These are phyloP conservation scores for Serendipita sp. DNA, from an alignment of 768 basidiomycete species.

Conservation along the genomic window DNA sequence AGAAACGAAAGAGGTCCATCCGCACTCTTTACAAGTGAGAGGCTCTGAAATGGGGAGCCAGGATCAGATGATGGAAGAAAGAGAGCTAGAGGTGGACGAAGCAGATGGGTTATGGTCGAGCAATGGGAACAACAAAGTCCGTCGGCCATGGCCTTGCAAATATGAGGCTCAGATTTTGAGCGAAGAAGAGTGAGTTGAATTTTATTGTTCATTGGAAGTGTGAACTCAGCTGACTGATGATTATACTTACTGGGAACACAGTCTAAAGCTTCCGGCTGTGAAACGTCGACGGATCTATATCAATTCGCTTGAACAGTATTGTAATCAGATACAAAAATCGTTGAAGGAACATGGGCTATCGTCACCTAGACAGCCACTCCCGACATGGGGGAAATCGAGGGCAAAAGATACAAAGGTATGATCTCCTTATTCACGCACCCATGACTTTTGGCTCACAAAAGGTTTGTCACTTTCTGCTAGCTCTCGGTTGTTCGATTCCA, in stretches of 20 bases:
- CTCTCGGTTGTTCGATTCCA: neutral
- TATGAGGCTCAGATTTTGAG: neutral
- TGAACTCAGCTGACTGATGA: too few species aligned
- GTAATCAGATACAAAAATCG: neutral
- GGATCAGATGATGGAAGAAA: too few species aligned
- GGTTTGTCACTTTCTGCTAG: neutral
- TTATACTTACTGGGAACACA: too few species aligned
- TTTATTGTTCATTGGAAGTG: too few species aligned
- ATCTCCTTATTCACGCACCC: neutral
- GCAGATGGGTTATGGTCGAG: too few species aligned
- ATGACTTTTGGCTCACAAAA: neutral
- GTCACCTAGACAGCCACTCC: neutral
- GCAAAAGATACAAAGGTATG: constrained; percentile 1
- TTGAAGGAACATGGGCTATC: neutral
- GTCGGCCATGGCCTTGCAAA: neutral
- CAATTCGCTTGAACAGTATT: neutral
- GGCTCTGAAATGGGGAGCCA: too few species aligned
- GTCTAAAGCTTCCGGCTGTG: neutral
- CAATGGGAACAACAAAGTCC: too few species aligned
- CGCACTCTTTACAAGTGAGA: too few species aligned
- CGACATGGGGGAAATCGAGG: neutral
- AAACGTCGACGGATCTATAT: neutral
- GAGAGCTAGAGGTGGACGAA: too few species aligned
- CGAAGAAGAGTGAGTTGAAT: neutral
- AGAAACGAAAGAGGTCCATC: too few species aligned